Percentiles rank a stretch among this genome's conserved stretches.
Conservation (phyloP, 2,329 filamentous ascomycete genomes). For the Grosmannia clavigera region DNA sequence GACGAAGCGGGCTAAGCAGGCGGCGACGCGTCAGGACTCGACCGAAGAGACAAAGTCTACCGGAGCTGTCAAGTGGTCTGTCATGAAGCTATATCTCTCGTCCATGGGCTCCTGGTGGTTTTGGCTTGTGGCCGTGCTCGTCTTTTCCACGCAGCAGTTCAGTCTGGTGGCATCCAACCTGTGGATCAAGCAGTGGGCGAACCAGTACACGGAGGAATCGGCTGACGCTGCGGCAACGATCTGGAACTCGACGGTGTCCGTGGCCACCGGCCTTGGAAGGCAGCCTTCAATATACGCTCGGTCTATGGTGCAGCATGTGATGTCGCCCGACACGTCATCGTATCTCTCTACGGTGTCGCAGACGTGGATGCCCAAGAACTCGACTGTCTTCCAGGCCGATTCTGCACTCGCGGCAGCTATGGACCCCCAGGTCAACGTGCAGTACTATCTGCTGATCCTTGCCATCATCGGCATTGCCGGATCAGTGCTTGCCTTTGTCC, state of each 20-base stretch:
- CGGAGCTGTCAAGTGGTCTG: constrained; percentile 77
- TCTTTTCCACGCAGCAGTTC: constrained; percentile 74
- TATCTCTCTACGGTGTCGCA: constrained; percentile 1
- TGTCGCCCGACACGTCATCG: not conserved
- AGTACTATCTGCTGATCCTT: constrained; percentile 76
- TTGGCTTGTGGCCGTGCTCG: constrained; percentile 63
- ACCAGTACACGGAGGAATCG: constrained; percentile 55
- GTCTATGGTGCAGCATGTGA: constrained; percentile 5
- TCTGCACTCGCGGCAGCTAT: constrained; percentile 14
- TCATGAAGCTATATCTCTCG: constrained; percentile 72
- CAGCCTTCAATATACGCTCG: constrained; percentile 4
- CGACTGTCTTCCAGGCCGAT: constrained; percentile 24
- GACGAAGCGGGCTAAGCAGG: constrained; percentile 48
- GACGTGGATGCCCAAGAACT: constrained; percentile 16
- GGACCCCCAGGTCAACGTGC: constrained; percentile 54
- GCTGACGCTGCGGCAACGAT: not conserved
- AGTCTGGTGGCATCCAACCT: constrained; percentile 79
- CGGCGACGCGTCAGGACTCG: constrained; percentile 35
- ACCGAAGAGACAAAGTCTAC: constrained; percentile 68
- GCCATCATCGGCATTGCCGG: constrained; percentile 67
- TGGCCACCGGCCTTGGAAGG: not conserved
- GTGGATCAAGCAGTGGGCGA: constrained; percentile 93
- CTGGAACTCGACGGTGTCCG: constrained; percentile 2
- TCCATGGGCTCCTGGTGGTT: constrained; percentile 98
- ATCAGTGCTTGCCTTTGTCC: constrained; percentile 66